These are phyloP conservation scores for Yamadazyma taylorii DNA, from an alignment of 1,139 yeast species.

Conservation along the genomic window DNA sequence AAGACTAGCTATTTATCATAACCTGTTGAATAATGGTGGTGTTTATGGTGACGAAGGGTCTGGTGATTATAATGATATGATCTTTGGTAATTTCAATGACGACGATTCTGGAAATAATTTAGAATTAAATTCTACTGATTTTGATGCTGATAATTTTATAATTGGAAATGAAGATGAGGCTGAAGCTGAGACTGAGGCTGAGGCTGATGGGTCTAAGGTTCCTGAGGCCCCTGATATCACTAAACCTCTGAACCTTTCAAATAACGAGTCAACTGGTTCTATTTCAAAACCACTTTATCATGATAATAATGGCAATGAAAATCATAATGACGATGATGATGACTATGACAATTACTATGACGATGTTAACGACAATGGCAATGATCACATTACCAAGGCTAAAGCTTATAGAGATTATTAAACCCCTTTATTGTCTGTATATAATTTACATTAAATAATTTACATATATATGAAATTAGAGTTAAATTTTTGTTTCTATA, in stretches of 20 bases:
- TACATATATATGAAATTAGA: constrained; percentile 3
- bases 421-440: background rate
- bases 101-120: constrained; percentile 23
- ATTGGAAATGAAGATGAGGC: constrained; percentile 32
- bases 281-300: no score
- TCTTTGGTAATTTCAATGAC: constrained; percentile 45
- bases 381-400: background rate
- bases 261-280: no score
- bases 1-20: constrained; percentile 35
- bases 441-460: constrained; percentile 8
- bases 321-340: no score
- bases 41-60: constrained; percentile 5
- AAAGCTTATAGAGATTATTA: constrained; percentile 13
- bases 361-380: no score
- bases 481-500: no score
- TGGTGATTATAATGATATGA: constrained; percentile 26
- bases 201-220: no score
- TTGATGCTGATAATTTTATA: constrained; percentile 25
- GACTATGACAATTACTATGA: no score
- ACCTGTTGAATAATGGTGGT: no score
- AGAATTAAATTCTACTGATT: constrained; percentile 24
- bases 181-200: no score
- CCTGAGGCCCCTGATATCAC: no score
- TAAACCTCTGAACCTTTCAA: background rate
- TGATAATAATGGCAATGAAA: no score